Conservation (phyloP, 2,329 filamentous ascomycete genomes). For the Fusarium irregulare region DNA sequence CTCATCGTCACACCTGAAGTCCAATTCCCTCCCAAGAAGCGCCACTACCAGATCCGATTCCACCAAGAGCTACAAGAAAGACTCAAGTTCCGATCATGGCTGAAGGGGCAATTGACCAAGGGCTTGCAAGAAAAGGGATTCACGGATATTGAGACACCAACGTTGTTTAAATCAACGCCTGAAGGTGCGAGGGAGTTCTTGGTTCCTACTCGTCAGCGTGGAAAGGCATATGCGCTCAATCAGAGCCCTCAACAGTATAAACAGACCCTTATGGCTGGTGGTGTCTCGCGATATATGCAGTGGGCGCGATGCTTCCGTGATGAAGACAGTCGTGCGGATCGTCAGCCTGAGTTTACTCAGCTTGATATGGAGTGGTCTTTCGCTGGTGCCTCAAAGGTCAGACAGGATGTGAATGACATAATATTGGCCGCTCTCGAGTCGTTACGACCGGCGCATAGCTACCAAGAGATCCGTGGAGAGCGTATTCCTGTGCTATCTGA, state of each 20-base stretch:
- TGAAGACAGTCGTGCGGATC: conserved; percentile 90
- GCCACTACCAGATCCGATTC: conserved; percentile 88
- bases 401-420: conserved; percentile 52
- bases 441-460: conserved; percentile 60
- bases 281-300: conserved; percentile 85
- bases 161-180: conserved; percentile 97
- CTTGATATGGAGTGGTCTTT: conserved; percentile 96
- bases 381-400: conserved; percentile 62
- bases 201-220: conserved; percentile 82
- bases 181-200: conserved; percentile 96
- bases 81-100: conserved; percentile 74
- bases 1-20: conserved; percentile 81
- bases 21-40: conserved; percentile 77
- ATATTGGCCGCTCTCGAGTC: conserved; percentile 46
- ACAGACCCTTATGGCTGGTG: conserved; percentile 94
- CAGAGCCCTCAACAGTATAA: conserved; percentile 99
- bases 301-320: conserved; percentile 96
- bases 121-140: conserved; percentile 70
- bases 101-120: conserved; percentile 64
- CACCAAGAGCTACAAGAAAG: conserved; percentile 74
- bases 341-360: conserved; percentile 96
- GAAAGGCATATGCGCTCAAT: conserved; percentile 87
- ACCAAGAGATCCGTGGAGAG: conserved; percentile 67
- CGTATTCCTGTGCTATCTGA: conserved; percentile 49
- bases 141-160: conserved; percentile 87